Evolutionary conservation across 805 yeast genomes (phyloP).

Genomic region (Sungouiozyma intestinalis): DNA sequence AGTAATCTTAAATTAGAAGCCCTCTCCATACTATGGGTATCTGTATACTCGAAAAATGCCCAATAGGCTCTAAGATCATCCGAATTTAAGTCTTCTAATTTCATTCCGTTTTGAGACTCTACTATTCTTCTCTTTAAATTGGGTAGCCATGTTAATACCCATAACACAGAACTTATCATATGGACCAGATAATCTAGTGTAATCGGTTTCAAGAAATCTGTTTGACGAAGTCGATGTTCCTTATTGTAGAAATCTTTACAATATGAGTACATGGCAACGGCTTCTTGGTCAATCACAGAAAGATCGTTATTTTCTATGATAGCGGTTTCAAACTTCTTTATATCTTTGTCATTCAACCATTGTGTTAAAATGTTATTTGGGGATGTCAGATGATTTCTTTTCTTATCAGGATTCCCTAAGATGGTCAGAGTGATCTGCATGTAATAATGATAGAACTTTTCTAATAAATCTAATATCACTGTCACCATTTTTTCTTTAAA

Average conservation of each 20-base stretch:
- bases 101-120: conserved; percentile 3
- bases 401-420: conserved; percentile 13
- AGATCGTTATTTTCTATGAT: conserved; percentile 19
- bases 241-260: conserved; percentile 25
- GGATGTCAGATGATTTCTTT: conserved; percentile 5
- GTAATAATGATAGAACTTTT: conserved; percentile 30
- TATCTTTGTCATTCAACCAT: conserved; percentile 30
- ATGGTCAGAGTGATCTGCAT: conserved; percentile 24
- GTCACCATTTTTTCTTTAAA: conserved; percentile 47
- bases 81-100: conserved; percentile 9
- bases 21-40: conserved; percentile 9
- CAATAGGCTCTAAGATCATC: conserved; percentile 30
- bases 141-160: conserved; percentile 56
- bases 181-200: conserved; percentile 42
- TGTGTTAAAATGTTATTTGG: conserved; percentile 20
- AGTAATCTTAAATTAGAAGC: conserved; percentile 11
- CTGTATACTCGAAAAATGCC: conserved; percentile 33
- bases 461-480: conserved; percentile 29
- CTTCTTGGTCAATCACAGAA: conserved; percentile 20
- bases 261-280: conserved; percentile 17
- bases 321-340: conserved; percentile 25
- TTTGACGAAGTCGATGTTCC: conserved; percentile 28
- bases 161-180: conserved; percentile 42
- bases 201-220: conserved; percentile 45
- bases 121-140: conserved; percentile 34